These are phyloP conservation scores for Quercus lobata DNA, from an alignment of 331 rosid genomes.

Conservation along the genomic window DNA sequence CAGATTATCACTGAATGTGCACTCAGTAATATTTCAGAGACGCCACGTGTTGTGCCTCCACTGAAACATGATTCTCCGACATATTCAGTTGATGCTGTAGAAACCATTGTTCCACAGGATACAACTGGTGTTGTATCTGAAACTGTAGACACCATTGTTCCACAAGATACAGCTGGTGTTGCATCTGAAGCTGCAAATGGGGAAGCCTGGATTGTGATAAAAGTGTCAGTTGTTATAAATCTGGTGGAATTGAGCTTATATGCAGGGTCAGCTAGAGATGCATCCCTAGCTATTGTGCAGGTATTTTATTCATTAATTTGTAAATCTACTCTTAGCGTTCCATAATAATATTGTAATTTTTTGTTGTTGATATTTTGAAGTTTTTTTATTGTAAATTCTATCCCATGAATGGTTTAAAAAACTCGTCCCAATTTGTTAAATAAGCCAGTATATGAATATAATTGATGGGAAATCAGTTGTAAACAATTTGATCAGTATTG, in stretches of 20 bases:
- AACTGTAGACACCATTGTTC: constrained; percentile 29
- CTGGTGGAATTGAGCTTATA: constrained; percentile 78
- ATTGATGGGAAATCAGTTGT: too few species aligned
- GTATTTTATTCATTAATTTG: constrained; percentile 30
- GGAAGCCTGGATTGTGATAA: constrained; percentile 47
- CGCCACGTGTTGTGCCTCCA: constrained; percentile 57
- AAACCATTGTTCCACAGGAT: constrained; percentile 30
- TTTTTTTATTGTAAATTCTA: background rate
- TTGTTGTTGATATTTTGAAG: background rate
- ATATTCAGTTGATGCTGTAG: constrained; percentile 34
- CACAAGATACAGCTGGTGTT: constrained; percentile 32
- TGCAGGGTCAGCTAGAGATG: constrained; percentile 65
- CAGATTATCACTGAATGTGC: constrained; percentile 92
- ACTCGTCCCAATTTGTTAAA: background rate
- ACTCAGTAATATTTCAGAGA: constrained; percentile 84
- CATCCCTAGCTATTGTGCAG: constrained; percentile 91
- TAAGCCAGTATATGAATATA: too few species aligned
- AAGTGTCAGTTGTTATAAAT: constrained; percentile 59
- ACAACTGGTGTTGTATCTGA: constrained; percentile 37
- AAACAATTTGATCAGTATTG: too few species aligned
- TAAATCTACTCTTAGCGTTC: background rate
- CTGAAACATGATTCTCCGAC: constrained; percentile 35
- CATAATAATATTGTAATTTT: background rate
- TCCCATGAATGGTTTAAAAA: background rate
- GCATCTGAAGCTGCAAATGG: constrained; percentile 36